phyloP scores from a whole-genome alignment of 2,329 filamentous ascomycete species.

The Xenoacremonium recifei region DNA sequence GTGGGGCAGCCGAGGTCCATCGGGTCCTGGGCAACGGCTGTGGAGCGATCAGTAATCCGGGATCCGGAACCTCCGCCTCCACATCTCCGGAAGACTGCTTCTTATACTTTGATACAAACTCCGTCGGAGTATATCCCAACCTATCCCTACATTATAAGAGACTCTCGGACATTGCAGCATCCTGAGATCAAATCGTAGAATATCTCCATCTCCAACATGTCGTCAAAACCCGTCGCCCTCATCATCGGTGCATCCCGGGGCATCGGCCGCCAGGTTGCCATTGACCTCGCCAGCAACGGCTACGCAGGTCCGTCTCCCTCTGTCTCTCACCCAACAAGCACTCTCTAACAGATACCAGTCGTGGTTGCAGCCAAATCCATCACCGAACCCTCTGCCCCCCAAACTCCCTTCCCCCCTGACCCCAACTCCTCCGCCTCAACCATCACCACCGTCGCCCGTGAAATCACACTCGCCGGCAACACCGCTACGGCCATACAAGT shows the following conservation, averaged over 20 bases:
- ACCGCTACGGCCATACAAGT: constrained; percentile 65
- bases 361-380: constrained; percentile 76
- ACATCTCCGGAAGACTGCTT: not conserved
- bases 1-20: constrained; percentile 19
- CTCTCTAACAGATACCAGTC: constrained; percentile 40
- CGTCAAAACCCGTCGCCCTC: constrained; percentile 57
- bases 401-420: constrained; percentile 66
- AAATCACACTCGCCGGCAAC: constrained; percentile 66
- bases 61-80: not conserved
- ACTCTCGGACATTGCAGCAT: too few species aligned
- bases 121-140: too few species aligned
- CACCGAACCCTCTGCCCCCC: constrained; percentile 56
- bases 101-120: not conserved
- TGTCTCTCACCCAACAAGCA: not conserved
- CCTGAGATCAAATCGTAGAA: too few species aligned
- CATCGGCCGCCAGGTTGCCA: constrained; percentile 76
- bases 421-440: constrained; percentile 75
- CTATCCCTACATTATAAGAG: too few species aligned
- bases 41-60: constrained; percentile 1
- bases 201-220: not conserved
- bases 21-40: too few species aligned
- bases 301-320: constrained; percentile 59
- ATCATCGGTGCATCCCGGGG: constrained; percentile 76
- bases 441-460: constrained; percentile 75
- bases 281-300: constrained; percentile 69